Conservation (phyloP, 2,329 filamentous ascomycete genomes). For the Pseudocercospora fuligena region DNA sequence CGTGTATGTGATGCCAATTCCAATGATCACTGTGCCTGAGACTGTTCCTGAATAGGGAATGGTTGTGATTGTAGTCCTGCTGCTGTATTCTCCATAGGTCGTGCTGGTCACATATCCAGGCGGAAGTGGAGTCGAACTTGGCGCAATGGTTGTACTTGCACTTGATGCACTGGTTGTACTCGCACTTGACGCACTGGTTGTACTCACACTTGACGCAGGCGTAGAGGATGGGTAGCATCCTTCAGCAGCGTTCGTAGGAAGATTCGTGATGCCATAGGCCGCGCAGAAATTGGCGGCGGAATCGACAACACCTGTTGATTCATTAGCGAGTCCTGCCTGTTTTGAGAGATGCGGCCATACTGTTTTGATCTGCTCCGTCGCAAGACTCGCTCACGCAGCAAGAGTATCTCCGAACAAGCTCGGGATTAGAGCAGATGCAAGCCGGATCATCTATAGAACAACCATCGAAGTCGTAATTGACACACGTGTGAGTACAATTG, state of each 20-base stretch:
- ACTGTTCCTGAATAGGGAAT: background rate
- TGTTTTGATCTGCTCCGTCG: too few relatives aligned
- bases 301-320: background rate
- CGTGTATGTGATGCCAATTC: background rate
- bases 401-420: too few relatives aligned
- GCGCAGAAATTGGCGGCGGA: background rate
- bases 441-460: too few relatives aligned
- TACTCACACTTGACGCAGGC: background rate
- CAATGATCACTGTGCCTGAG: constrained; percentile 1
- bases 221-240: background rate
- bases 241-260: background rate
- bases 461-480: too few relatives aligned
- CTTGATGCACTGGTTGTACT: background rate
- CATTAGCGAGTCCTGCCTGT: background rate
- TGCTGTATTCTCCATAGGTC: background rate
- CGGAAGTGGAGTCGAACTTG: background rate
- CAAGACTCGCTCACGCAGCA: too few relatives aligned
- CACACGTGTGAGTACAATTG: too few relatives aligned
- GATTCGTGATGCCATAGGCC: background rate
- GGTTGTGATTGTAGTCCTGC: background rate
- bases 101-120: background rate
- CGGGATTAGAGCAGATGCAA: too few relatives aligned
- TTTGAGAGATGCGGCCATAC: background rate
- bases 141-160: background rate
- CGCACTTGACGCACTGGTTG: background rate